phyloP scores from a whole-genome alignment of 164 flowering plant genomes.

The Chloranthus sessilifolius region DNA sequence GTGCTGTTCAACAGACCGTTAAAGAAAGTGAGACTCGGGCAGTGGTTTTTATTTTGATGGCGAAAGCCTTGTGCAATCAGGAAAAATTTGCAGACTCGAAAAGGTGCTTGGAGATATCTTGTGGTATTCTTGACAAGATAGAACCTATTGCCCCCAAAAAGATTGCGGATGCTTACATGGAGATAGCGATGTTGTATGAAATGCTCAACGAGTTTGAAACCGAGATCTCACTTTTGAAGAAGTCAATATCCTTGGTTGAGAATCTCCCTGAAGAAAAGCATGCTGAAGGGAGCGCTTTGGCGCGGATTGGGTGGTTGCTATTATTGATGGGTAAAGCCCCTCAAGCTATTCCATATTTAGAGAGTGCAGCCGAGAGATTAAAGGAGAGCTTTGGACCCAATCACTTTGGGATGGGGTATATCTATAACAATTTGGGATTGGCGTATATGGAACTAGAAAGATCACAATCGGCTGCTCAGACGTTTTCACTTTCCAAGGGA shows the following conservation, averaged over 20 bases:
- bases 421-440: slow-evolving; percentile 88
- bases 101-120: slow-evolving; percentile 68
- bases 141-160: slow-evolving; percentile 44
- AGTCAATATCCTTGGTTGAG: slow-evolving; percentile 57
- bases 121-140: slow-evolving; percentile 65
- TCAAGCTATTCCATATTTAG: slow-evolving; percentile 84
- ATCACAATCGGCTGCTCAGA: slow-evolving; percentile 86
- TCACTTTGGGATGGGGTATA: slow-evolving; percentile 89
- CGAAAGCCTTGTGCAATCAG: slow-evolving; percentile 63
- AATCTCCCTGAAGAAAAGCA: slow-evolving; percentile 79
- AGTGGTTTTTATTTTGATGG: slow-evolving; percentile 63
- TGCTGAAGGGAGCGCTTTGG: slow-evolving; percentile 72
- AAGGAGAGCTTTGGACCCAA: slow-evolving; percentile 84
- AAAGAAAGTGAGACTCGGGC: slow-evolving; percentile 79
- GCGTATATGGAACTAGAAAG: slow-evolving; percentile 86
- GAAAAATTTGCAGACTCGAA: slow-evolving; percentile 64
- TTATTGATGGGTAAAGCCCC: slow-evolving; percentile 72
- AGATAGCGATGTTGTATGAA: slow-evolving; percentile 79
- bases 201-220: slow-evolving; percentile 80
- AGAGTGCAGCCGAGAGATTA: slow-evolving; percentile 75
- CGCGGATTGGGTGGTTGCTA: slow-evolving; percentile 83
- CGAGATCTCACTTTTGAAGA: slow-evolving; percentile 70
- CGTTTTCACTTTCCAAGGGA: slow-evolving; percentile 87
- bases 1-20: slow-evolving; percentile 61
- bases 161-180: slow-evolving; percentile 77